Percentiles rank a stretch among this genome's conserved stretches.
Evolutionary conservation across 352 stramenopile species (phyloP).

Genomic region (Pythium oligandrum): DNA sequence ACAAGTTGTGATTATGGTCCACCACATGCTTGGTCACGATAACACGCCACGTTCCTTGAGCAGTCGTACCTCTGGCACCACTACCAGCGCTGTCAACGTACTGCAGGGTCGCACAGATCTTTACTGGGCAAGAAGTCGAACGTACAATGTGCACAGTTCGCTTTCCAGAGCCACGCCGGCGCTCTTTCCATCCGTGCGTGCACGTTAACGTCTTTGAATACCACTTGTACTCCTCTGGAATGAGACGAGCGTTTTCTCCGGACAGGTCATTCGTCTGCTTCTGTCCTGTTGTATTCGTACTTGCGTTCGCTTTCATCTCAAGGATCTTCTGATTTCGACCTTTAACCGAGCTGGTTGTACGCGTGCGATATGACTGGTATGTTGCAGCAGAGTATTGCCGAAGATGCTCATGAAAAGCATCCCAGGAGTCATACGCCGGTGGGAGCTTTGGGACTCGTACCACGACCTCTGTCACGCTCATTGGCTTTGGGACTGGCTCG

Average conservation of each 20-base stretch:
- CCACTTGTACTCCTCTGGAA: slow-evolving; percentile 69
- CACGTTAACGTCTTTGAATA: slow-evolving; percentile 81
- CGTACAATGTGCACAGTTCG: slow-evolving; percentile 54
- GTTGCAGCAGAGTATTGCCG: slow-evolving; percentile 60
- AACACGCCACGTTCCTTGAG: slow-evolving; percentile 41
- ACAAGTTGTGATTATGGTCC: slow-evolving; percentile 82
- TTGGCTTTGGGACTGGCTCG: neutral
- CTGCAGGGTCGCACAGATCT: slow-evolving; percentile 76
- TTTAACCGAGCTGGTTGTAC: slow-evolving; percentile 66
- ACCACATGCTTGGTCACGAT: slow-evolving; percentile 73
- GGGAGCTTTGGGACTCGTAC: slow-evolving; percentile 57
- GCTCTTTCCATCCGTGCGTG: slow-evolving; percentile 81
- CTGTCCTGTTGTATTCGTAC: neutral
- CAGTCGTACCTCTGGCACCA: neutral
- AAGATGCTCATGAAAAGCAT: slow-evolving; percentile 55
- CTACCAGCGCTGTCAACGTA: slow-evolving; percentile 16
- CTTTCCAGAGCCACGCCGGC: slow-evolving; percentile 58
- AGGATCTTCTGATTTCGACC: slow-evolving; percentile 69
- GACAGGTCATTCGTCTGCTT: slow-evolving; percentile 1
- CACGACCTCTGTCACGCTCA: slow-evolving; percentile 34
- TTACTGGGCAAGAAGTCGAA: slow-evolving; percentile 65
- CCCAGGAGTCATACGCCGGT: slow-evolving; percentile 55
- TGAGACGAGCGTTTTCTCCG: slow-evolving; percentile 23
- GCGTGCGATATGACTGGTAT: slow-evolving; percentile 70
- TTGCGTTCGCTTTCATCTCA: slow-evolving; percentile 24